These are phyloP conservation scores for Diutina ranongensis DNA, from an alignment of 1,139 yeast genomes.

Conservation along the genomic window DNA sequence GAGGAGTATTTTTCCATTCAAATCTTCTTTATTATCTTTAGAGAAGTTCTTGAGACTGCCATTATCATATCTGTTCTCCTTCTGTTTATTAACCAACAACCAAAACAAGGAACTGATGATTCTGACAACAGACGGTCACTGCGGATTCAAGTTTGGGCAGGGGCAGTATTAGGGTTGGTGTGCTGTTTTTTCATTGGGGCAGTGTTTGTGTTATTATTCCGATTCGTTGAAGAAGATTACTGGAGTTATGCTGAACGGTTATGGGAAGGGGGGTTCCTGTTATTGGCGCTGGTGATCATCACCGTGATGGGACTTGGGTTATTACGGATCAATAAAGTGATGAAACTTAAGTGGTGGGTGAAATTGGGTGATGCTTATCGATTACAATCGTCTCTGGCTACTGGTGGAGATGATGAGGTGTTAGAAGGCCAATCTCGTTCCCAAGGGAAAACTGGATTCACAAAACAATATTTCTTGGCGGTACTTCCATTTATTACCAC, in stretches of 20 bases:
- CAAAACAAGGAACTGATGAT: background rate
- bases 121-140: constrained; percentile 14
- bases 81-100: constrained; percentile 17
- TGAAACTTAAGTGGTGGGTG: constrained; percentile 82
- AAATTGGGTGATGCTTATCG: constrained; percentile 7
- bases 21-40: constrained; percentile 31
- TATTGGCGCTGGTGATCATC: constrained; percentile 69
- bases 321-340: constrained; percentile 64
- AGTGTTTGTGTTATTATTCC: constrained; percentile 64
- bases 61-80: constrained; percentile 33
- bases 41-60: constrained; percentile 36
- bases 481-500: constrained; percentile 31
- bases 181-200: constrained; percentile 73
- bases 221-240: constrained; percentile 40
- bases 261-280: constrained; percentile 87
- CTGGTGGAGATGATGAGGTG: background rate
- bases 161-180: constrained; percentile 59
- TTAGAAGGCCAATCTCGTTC: background rate
- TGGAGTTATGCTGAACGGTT: constrained; percentile 51
- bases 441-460: too few species aligned
- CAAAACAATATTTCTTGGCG: constrained; percentile 11
- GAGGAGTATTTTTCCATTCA: constrained; percentile 48
- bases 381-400: background rate
- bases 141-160: constrained; percentile 71
- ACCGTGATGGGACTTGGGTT: constrained; percentile 85